Evolutionary conservation across 2,329 filamentous ascomycete genomes (phyloP).

Genomic region (Mycosphaerella arachidis): DNA sequence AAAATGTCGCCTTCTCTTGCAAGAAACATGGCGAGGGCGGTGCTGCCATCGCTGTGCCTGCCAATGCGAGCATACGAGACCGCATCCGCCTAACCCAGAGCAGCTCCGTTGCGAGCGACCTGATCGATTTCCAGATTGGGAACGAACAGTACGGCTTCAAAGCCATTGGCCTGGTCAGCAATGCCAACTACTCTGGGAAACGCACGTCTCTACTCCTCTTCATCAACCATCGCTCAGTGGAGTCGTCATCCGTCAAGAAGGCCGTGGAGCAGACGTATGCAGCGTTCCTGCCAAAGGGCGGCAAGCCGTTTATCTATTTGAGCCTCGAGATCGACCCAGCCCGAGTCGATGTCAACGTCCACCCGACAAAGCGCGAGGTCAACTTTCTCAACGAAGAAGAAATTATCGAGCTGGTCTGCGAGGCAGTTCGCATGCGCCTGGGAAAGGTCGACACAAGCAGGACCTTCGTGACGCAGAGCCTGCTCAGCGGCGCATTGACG

Average conservation of each 20-base stretch:
- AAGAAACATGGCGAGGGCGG: slow-evolving; percentile 91
- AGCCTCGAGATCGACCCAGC: slow-evolving; percentile 88
- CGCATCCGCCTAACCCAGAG: slow-evolving; percentile 89
- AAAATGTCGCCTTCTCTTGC: slow-evolving; percentile 88
- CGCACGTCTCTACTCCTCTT: slow-evolving; percentile 83
- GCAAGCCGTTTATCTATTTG: slow-evolving; percentile 89
- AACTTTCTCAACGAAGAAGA: slow-evolving; percentile 98
- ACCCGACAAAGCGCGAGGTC: slow-evolving; percentile 94
- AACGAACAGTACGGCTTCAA: slow-evolving; percentile 81
- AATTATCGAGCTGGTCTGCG: slow-evolving; percentile 81
- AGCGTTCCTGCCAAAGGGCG: slow-evolving; percentile 83
- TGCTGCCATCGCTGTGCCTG: slow-evolving; percentile 73
- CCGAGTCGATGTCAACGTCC: slow-evolving; percentile 92
- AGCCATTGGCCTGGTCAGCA: slow-evolving; percentile 75
- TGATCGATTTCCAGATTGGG: slow-evolving; percentile 68
- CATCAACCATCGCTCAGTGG: slow-evolving; percentile 93
- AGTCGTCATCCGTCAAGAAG: slow-evolving; percentile 82
- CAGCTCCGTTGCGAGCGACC: slow-evolving; percentile 76
- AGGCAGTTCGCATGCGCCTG: slow-evolving; percentile 70
- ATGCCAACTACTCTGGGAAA: slow-evolving; percentile 92
- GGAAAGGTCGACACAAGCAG: slow-evolving; percentile 88
- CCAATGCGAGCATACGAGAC: slow-evolving; percentile 67
- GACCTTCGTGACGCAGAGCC: slow-evolving; percentile 88
- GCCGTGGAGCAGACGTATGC: slow-evolving; percentile 87
- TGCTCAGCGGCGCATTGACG: slow-evolving; percentile 63